Base-by-base conservation (phyloP, 2,329 filamentous ascomycete species). In the Epichloe typhina region DNA sequence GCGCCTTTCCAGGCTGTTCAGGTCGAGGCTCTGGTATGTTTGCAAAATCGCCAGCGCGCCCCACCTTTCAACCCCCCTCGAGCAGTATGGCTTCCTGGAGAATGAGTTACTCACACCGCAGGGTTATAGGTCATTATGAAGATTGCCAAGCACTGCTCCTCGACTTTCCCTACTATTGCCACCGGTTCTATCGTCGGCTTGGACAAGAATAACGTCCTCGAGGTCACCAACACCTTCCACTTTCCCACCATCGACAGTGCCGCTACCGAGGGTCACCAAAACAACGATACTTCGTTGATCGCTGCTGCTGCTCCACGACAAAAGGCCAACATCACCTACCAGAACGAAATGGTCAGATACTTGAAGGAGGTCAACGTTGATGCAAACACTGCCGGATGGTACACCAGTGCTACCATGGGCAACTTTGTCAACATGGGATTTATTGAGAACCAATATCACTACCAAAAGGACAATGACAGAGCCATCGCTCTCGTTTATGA, bases 341-440 rank as follows among this genome's bases (percentile, higher is more conserved):
- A 95, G 73, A 84, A 82, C 58, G 93, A 98, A 71, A 97, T 97
- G 91, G 91, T 98, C 70, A 86, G 89, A 64, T 89, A 93, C 69
- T 74, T 97, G 56, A 86, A 91, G 68, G 93, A 97, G 72, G 93
- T 98, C 64, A 98, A 97, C 69, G 87, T 97, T 53, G 93, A 98
- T 68, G 93, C 93, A 58, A 95, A 97, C 76, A 94, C 88, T 63
- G 88, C 95, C 54, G 93, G 93, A 62, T 98, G 90, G 90, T 98
- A 98, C 74, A 96, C 89, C 53, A 96, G 89, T 73, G 88, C 90
- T 56, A 95, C 89, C 69, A 94, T 98, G 87, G 93, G 93, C 69
- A 97, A 95, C 77, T 97, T 97, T 62, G 79, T 97, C 76, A 96
- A 90, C 75, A 70, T 86, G 65, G 87, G 85, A 75, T 90, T 95